These are phyloP conservation scores for Phytophthora multivora DNA, from an alignment of 352 stramenopile genomes.

Conservation along the genomic window DNA sequence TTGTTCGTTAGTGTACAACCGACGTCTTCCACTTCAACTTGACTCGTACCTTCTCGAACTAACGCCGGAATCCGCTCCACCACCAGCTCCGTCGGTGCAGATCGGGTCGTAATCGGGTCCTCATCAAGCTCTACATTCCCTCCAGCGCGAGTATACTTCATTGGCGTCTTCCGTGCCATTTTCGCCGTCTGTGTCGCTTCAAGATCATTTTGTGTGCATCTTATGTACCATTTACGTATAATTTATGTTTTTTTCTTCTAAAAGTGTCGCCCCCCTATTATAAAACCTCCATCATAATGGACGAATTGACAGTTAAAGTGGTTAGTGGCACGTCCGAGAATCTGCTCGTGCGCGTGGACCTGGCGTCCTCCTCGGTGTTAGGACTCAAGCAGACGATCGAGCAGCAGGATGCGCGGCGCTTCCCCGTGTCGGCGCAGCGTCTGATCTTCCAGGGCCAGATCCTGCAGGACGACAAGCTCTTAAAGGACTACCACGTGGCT, in stretches of 20 bases:
- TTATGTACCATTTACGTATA: slow-evolving; percentile 1
- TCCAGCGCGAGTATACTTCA: slow-evolving; percentile 8
- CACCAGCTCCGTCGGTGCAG: slow-evolving; percentile 17
- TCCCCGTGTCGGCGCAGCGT: slow-evolving; percentile 70
- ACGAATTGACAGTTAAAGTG: slow-evolving; percentile 73
- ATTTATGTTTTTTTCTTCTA: background rate
- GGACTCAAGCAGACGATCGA: slow-evolving; percentile 72
- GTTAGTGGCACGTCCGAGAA: slow-evolving; percentile 66
- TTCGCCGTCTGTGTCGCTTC: slow-evolving; percentile 10
- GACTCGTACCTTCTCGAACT: slow-evolving; percentile 44
- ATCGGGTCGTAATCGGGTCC: background rate
- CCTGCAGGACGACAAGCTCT: slow-evolving; percentile 69
- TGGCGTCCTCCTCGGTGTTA: slow-evolving; percentile 56
- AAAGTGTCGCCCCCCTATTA: background rate
- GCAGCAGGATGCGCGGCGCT: slow-evolving; percentile 56
- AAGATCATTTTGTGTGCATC: slow-evolving; percentile 18
- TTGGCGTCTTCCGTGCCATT: background rate
- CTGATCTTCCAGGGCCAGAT: slow-evolving; percentile 90
- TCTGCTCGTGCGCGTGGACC: slow-evolving; percentile 50
- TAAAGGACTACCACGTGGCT: slow-evolving; percentile 70
- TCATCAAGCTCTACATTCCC: background rate
- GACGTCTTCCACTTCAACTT: slow-evolving; percentile 9
- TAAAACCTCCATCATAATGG: slow-evolving; percentile 26
- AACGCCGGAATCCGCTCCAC: slow-evolving; percentile 49
- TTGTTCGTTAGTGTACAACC: background rate